Conservation (phyloP, 1,284 basidiomycete genomes). For the Termitomyces sp. region DNA sequence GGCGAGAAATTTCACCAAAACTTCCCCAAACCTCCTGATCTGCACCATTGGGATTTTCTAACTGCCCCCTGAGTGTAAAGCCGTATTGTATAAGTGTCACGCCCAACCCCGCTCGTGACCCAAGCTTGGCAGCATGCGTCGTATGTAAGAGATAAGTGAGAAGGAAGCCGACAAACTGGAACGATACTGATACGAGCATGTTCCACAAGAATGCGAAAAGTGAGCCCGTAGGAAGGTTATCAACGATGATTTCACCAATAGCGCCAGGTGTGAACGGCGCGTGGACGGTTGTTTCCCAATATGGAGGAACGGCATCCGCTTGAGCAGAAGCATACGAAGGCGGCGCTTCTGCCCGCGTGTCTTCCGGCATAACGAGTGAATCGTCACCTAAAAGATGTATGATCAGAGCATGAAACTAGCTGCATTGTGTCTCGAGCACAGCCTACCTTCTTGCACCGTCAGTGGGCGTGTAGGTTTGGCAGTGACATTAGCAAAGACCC, state of each 20-base stretch:
- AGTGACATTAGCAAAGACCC: conserved; percentile 94
- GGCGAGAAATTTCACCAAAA: conserved; percentile 31
- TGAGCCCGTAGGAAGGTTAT: conserved; percentile 72
- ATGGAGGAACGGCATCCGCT: conserved; percentile 92
- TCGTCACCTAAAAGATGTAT: conserved; percentile 53
- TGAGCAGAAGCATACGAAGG: conserved; percentile 90
- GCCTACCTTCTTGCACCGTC: conserved; percentile 61
- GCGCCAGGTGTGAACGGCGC: conserved; percentile 58
- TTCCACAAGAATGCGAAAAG: conserved; percentile 91
- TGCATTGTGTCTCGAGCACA: not conserved
- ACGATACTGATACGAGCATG: conserved; percentile 88
- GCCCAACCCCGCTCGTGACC: conserved; percentile 91
- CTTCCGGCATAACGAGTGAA: conserved; percentile 72
- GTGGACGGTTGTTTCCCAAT: conserved; percentile 97
- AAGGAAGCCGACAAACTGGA: conserved; percentile 97
- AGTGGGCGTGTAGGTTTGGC: conserved; percentile 77
- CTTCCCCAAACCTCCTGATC: conserved; percentile 23
- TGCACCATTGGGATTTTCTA: conserved; percentile 24
- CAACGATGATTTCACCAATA: conserved; percentile 70
- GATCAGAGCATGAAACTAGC: conserved; percentile 1
- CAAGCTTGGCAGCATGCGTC: conserved; percentile 93
- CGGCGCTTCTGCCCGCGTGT: conserved; percentile 75
- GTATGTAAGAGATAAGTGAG: conserved; percentile 92
- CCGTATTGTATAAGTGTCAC: conserved; percentile 95
- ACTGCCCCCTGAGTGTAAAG: conserved; percentile 66